Evolutionary conservation across 768 basidiomycete genomes (phyloP).

Genomic region (Rhizopogon sp.): DNA sequence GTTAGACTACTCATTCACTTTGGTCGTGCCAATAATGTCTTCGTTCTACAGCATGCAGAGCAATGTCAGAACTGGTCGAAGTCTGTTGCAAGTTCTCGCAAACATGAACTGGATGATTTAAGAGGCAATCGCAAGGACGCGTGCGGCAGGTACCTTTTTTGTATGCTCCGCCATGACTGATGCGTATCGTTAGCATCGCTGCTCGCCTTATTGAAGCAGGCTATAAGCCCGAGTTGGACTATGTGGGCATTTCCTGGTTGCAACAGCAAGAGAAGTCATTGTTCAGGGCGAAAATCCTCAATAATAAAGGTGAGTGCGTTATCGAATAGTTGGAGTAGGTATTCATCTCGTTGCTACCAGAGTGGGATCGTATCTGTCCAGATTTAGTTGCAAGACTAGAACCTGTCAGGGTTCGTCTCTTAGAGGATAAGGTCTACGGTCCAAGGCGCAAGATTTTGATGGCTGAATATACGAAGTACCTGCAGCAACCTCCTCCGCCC

Average conservation of each 20-base stretch:
- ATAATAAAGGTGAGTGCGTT: not conserved
- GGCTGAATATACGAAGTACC: not conserved
- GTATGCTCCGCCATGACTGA: too few species aligned
- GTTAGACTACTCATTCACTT: not conserved
- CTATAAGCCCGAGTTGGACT: not conserved
- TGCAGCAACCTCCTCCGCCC: not conserved
- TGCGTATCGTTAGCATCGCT: not conserved
- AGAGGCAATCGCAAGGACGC: not conserved
- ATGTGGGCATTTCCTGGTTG: not conserved
- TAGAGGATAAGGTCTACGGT: not conserved
- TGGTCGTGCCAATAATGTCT: not conserved
- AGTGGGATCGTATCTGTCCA: not conserved
- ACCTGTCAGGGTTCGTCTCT: not conserved
- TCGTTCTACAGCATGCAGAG: not conserved
- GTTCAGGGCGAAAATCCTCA: not conserved
- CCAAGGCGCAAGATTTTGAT: not conserved
- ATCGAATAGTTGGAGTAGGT: not conserved
- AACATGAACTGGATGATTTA: not conserved
- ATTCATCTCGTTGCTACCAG: not conserved
- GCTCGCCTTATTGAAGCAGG: not conserved
- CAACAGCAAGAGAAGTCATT: not conserved
- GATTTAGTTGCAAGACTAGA: not conserved
- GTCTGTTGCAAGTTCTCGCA: not conserved
- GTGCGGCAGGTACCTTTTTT: not conserved
- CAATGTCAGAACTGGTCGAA: not conserved